phyloP scores from a whole-genome alignment of 2,329 filamentous ascomycete species.

The Lecanoromycetidae sp. region DNA sequence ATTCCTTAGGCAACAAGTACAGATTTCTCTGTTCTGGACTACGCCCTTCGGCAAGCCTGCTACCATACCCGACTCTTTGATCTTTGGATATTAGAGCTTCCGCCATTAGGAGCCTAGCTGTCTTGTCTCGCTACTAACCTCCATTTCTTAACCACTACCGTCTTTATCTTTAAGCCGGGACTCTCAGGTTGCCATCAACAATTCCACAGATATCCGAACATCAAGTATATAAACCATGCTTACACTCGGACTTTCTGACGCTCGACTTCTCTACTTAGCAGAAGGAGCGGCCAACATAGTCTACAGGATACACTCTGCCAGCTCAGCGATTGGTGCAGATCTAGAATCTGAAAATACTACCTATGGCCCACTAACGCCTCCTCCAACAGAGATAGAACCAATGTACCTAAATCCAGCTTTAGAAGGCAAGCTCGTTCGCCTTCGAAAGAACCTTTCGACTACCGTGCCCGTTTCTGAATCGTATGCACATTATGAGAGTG shows the following conservation, averaged over 20 bases:
- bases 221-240: too few species aligned
- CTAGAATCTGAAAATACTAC: constrained; percentile 12
- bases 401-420: constrained; percentile 11
- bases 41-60: too few species aligned
- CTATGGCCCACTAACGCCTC: constrained; percentile 14
- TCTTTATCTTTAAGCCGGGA: too few species aligned
- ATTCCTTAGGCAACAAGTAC: too few species aligned
- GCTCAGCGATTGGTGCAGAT: constrained; percentile 5
- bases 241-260: constrained; percentile 3
- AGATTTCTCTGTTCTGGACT: too few species aligned
- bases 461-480: constrained; percentile 30
- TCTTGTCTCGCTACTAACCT: too few species aligned
- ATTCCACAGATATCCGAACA: too few species aligned
- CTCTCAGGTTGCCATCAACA: too few species aligned
- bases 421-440: constrained; percentile 39
- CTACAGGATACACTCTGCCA: constrained; percentile 41
- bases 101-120: too few species aligned
- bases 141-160: too few species aligned
- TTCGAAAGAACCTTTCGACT: constrained; percentile 46
- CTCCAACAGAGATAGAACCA: constrained; percentile 15
- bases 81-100: too few species aligned
- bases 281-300: constrained; percentile 72
- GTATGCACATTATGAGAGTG: constrained; percentile 35
- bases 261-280: constrained; percentile 33
- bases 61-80: too few species aligned